Conservation (phyloP, 2,329 filamentous ascomycete species). For the Ceratocystis destructans region DNA sequence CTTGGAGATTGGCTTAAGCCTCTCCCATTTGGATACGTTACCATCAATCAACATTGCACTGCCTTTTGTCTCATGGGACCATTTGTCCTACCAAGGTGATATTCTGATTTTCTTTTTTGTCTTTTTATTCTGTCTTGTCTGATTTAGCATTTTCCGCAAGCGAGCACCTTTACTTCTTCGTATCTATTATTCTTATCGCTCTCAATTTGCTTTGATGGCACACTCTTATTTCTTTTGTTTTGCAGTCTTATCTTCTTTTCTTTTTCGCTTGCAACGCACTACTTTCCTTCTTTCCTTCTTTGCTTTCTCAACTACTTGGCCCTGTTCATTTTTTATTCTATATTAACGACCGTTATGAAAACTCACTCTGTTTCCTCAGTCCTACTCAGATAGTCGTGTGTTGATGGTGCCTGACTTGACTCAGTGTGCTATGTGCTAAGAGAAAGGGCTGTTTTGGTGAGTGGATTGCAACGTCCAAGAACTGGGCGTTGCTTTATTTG, state of each 20-base stretch:
- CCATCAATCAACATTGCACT: too few species aligned
- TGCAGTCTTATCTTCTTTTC: background rate
- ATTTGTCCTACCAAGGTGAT: background rate
- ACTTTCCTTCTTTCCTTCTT: background rate
- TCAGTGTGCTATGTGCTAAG: background rate
- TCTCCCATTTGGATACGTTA: too few species aligned
- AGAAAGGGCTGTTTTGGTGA: background rate
- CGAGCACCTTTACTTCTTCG: constrained; percentile 6
- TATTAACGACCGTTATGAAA: constrained; percentile 15
- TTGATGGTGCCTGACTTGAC: background rate
- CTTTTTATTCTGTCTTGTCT: constrained; percentile 8
- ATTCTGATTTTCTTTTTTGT: background rate
- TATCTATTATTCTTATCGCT: background rate
- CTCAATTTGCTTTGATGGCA: background rate
- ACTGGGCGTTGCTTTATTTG: background rate
- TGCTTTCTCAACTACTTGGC: background rate
- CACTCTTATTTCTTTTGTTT: background rate
- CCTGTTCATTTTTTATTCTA: constrained; percentile 1
- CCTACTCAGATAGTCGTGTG: background rate
- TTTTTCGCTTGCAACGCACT: background rate
- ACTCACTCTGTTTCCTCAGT: background rate
- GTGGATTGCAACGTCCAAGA: background rate
- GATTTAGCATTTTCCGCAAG: constrained; percentile 8
- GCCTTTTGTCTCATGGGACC: too few species aligned
- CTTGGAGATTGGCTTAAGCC: too few species aligned